Conservation (phyloP, 768 basidiomycete genomes). For the Serendipita vermifera region DNA sequence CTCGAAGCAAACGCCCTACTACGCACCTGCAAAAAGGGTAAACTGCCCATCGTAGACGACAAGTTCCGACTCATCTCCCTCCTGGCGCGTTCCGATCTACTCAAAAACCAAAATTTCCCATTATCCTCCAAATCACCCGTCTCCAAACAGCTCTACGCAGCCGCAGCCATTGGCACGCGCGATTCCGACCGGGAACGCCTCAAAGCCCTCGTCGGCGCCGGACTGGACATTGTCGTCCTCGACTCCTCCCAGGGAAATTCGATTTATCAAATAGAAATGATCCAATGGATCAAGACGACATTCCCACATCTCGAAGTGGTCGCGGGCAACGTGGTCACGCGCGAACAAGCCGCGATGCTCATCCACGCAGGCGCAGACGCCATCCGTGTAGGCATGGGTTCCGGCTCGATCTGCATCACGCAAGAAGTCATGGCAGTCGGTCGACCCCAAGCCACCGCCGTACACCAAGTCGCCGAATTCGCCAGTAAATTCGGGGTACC, state of each 20-base stretch:
- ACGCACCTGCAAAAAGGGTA: constrained; percentile 94
- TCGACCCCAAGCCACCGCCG: constrained; percentile 94
- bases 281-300: constrained; percentile 78
- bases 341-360: constrained; percentile 89
- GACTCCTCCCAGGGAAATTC: constrained; percentile 98
- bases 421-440: constrained; percentile 99
- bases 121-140: constrained; percentile 82
- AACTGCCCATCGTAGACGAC: constrained; percentile 71
- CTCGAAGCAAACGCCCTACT: constrained; percentile 87
- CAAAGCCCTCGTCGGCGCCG: constrained; percentile 75
- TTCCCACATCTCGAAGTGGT: constrained; percentile 85
- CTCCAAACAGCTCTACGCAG: constrained; percentile 91
- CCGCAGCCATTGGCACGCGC: constrained; percentile 90
- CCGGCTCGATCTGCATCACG: constrained; percentile 97
- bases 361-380: constrained; percentile 92
- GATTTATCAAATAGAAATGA: constrained; percentile 85
- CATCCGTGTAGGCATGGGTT: constrained; percentile 95
- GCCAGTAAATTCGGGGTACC: constrained; percentile 87
- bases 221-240: constrained; percentile 86
- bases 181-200: constrained; percentile 79
- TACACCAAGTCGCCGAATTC: constrained; percentile 93
- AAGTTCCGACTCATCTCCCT: constrained; percentile 61
- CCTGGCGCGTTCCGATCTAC: constrained; percentile 88
- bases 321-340: constrained; percentile 95
- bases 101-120: constrained; percentile 96